A percentile compares a stretch with the other conserved stretches of the same genome.
Conservation (phyloP, 257 asterid genomes). For the Solanum rostratum region DNA sequence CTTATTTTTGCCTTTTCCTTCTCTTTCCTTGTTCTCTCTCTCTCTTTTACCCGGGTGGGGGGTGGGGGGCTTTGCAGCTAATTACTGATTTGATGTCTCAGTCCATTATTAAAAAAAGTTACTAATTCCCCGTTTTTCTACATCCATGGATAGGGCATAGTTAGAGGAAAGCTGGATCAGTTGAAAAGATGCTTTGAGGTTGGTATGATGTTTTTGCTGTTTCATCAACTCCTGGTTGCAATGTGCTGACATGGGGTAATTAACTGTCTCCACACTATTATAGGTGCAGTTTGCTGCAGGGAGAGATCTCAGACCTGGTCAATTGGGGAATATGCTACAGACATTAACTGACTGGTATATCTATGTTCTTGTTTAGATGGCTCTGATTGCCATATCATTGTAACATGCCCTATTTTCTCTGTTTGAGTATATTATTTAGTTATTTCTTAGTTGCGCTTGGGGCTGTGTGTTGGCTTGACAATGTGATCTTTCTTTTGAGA, state of each 20-base stretch:
- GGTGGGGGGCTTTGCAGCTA: not conserved
- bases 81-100: not conserved
- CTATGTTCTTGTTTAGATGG: not conserved
- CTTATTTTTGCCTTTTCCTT: not conserved
- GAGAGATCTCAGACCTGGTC: constrained; percentile 96
- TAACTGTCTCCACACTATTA: constrained; percentile 10
- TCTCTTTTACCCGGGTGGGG: not conserved
- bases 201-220: constrained; percentile 10
- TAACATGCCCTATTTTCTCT: not conserved
- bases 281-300: constrained; percentile 99
- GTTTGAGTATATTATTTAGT: not conserved
- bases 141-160: constrained; percentile 62
- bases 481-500: not conserved
- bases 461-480: not conserved
- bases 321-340: constrained; percentile 68
- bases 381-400: not conserved
- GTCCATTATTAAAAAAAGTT: not conserved
- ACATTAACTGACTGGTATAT: constrained; percentile 62
- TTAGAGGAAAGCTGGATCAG: constrained; percentile 98
- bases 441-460: not conserved
- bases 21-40: not conserved
- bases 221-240: not conserved
- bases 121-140: not conserved
- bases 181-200: constrained; percentile 97
- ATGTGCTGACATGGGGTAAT: not conserved